Evolutionary conservation across 2,329 filamentous ascomycete genomes (phyloP), one percentile per base, ranked within the genome.

Genomic region (Fusarium ambrosium): DNA sequence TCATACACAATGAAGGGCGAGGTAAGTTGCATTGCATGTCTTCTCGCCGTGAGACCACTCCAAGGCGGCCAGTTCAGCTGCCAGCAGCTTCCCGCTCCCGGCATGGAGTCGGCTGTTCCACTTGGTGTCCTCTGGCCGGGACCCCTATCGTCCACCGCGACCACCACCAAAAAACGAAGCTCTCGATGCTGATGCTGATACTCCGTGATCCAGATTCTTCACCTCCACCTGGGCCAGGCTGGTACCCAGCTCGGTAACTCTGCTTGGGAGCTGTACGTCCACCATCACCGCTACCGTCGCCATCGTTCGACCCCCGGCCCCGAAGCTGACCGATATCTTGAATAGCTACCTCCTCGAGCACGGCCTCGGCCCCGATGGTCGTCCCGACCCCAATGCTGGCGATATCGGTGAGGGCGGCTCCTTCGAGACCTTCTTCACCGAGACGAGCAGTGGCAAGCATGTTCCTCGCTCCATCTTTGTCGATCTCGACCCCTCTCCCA

Each of bases 171-270:
- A 53, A 32, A 29, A 58, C 51, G 48, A 24, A 71, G 34, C 64
- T 69, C 56, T n/a, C 61, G 70, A 77, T 66, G 61, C 73, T 70
- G 76, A 51, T 51, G 45, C 45, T 51, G 43, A 70, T 75, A 55
- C 22, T 65, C 64, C 59, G n/a, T 61, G 45, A 64, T 68, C 64
- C 72, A 91, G 89, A 88, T 91, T 84, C 86, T 91, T 85, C 89
- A 91, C 85, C 85, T 91, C 82, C 89, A 91, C 82, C 83, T 91
- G 79, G 89, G 89, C 83, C 89, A 93, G 88, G 92, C 92, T 86
- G 92, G 92, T 85, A 90, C 88, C 81, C 92, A 93, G 89, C 90
- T 93, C 75, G 92, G 92, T 81, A 93, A 93, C 88, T 92, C 90
- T 82, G 92, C 92, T 79, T 93, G 92, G 92, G 92, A 93, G 86